Percentiles rank a stretch among this genome's conserved stretches.
phyloP scores from a whole-genome alignment of 2,329 filamentous ascomycete genomes.

The Cladosporium sphaerospermum region DNA sequence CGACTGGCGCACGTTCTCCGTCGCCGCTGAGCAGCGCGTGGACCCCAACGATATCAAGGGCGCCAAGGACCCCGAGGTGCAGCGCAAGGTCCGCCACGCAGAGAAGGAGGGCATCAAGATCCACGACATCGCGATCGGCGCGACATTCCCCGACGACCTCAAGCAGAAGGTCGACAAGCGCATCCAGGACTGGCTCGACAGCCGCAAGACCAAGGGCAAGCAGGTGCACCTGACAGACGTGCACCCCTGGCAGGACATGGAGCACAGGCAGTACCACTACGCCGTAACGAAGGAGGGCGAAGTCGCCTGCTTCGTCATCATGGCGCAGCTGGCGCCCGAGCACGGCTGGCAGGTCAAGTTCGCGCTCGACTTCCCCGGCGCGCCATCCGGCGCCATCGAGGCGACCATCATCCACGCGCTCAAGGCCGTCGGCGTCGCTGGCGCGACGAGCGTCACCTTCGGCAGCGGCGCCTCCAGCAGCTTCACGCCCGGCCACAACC shows the following conservation, averaged over 20 bases:
- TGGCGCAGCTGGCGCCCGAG: constrained; percentile 71
- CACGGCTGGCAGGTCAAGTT: constrained; percentile 95
- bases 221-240: constrained; percentile 91
- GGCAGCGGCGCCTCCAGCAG: constrained; percentile 72
- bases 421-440: constrained; percentile 51
- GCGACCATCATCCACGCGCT: constrained; percentile 69
- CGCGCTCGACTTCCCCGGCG: constrained; percentile 83
- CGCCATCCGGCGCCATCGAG: constrained; percentile 84
- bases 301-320: constrained; percentile 70
- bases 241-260: constrained; percentile 75
- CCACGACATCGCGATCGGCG: constrained; percentile 61
- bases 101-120: constrained; percentile 81
- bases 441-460: constrained; percentile 69
- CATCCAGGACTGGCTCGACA: constrained; percentile 71
- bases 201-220: constrained; percentile 61
- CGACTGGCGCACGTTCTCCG: constrained; percentile 83
- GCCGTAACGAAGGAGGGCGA: constrained; percentile 66
- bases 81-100: constrained; percentile 71
- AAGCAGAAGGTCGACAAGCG: constrained; percentile 63
- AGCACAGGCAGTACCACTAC: constrained; percentile 80
- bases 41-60: constrained; percentile 64
- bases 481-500: constrained; percentile 72
- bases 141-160: constrained; percentile 59
- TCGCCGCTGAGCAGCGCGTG: constrained; percentile 81
- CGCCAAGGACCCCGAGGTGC: constrained; percentile 58